Conservation (phyloP, 768 basidiomycete genomes). For the Lentinus brumalis region DNA sequence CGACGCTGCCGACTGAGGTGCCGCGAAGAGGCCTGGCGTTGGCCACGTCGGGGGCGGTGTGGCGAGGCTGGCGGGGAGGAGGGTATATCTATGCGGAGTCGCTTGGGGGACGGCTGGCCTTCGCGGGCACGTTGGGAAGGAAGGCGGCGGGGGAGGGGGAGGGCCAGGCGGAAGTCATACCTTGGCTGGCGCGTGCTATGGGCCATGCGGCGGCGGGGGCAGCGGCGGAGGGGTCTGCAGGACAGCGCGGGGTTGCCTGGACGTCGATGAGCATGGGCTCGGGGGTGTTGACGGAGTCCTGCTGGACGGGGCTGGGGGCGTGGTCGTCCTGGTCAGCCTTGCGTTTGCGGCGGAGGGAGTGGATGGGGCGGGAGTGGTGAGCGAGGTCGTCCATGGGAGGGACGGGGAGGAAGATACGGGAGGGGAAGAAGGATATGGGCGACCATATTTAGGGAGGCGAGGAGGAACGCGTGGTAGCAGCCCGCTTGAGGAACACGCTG, state of each 20-base stretch:
- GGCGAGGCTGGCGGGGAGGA: constrained; percentile 18
- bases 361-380: constrained; percentile 47
- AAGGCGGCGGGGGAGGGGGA: constrained; percentile 32
- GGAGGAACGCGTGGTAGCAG: constrained; percentile 38
- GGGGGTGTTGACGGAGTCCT: constrained; percentile 26
- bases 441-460: constrained; percentile 39
- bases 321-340: constrained; percentile 59
- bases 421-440: constrained; percentile 22
- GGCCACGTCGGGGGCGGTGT: constrained; percentile 18
- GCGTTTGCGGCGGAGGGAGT: constrained; percentile 60
- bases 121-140: constrained; percentile 26
- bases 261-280: constrained; percentile 41
- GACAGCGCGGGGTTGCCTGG: constrained; percentile 30
- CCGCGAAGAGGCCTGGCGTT: constrained; percentile 17
- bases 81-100: constrained; percentile 32
- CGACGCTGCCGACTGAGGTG: constrained; percentile 34
- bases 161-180: constrained; percentile 16
- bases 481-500: constrained; percentile 29
- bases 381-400: constrained; percentile 63
- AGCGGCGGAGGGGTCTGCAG: constrained; percentile 39
- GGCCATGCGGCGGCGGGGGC: constrained; percentile 39
- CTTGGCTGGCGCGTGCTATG: constrained; percentile 24
- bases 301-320: constrained; percentile 6
- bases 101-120: constrained; percentile 30
- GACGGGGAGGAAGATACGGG: constrained; percentile 32